Percentiles rank a stretch among this genome's conserved stretches.
Conservation (phyloP, 257 asterid species). For the Penstemon eatonii region DNA sequence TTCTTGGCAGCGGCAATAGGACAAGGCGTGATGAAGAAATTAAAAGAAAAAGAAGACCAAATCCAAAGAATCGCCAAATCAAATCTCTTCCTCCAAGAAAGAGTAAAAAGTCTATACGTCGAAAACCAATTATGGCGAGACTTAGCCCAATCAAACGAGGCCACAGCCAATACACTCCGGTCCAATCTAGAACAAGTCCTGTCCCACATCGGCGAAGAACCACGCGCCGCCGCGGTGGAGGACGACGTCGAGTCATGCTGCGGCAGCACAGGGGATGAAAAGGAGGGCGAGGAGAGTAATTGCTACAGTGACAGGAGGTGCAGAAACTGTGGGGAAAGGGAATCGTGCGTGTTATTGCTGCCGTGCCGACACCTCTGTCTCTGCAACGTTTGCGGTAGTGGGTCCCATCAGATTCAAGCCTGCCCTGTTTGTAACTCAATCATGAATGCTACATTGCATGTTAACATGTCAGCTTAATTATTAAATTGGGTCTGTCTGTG, state of each 20-base stretch:
- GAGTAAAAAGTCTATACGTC: conserved; percentile 34
- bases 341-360: conserved; percentile 57
- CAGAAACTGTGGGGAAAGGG: conserved; percentile 52
- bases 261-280: conserved; percentile 41
- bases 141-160: conserved; percentile 62
- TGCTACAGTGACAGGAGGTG: conserved; percentile 36
- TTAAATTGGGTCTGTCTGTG: background rate
- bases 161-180: conserved; percentile 58
- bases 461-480: conserved; percentile 44
- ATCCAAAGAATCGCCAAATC: conserved; percentile 45
- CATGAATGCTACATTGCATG: conserved; percentile 65
- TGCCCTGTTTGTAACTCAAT: conserved; percentile 60
- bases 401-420: conserved; percentile 40
- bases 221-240: conserved; percentile 30
- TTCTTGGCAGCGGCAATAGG: conserved; percentile 42
- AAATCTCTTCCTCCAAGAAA: conserved; percentile 46
- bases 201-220: conserved; percentile 37
- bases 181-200: conserved; percentile 48
- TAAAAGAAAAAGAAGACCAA: conserved; percentile 62
- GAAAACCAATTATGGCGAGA: conserved; percentile 69
- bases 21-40: conserved; percentile 36
- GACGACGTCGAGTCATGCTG: conserved; percentile 67
- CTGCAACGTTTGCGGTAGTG: conserved; percentile 50
- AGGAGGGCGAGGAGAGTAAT: background rate
- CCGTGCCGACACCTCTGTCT: conserved; percentile 78